Evolutionary conservation across 192 early-diverging fungal genomes (phyloP), one percentile per base, ranked within the genome.

Genomic region (Entomortierella chlamydospora): DNA sequence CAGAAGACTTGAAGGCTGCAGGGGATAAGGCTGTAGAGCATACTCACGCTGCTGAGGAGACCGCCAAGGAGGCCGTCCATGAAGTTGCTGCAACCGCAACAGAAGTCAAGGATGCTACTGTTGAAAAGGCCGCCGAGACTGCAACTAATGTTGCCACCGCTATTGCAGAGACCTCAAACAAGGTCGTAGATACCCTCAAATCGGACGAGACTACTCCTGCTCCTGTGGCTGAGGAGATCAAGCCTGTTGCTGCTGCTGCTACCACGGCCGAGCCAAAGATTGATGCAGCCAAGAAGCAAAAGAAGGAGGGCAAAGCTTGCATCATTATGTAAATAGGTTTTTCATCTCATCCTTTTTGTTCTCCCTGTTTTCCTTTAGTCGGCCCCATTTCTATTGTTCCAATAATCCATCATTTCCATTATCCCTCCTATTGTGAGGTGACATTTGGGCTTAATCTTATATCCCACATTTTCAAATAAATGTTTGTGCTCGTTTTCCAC

Each of bases 281-380:
- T 26, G 57, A 47, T 28, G 59, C 30, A 57, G n/a, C n/a, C 34
- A 37, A 37, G 10, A 74, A 74, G 72, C 56, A 65, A 47, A 76
- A 76, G 10, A 74, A 74, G 72, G 56, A 65, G 47, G 68, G 68
- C 25, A 78, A 78, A 61, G 52, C 59, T 22, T 78, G 73, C 61
- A 59, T 39, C 33, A 78, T 78, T 61, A 78, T 78, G 73, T 78
- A 78, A 64, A 69, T 18, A 20, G 11, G 29, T 37, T 10, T 37
- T 37, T 61, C 5, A 25, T 31, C 11, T 55, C 9, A 22, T 62
- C 39, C 62, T 68, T 7, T 50, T 49, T 26, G 7, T 57, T 55
- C 55, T 30, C 18, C 61, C 34, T 37, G 4, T 37, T 7, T 37
- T 37, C 10, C 34, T 37, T 37, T 37, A n/a, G n/a, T n/a, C n/a